Conservation (phyloP, 2,329 filamentous ascomycete species). For the Gliomastix tumulicola region DNA sequence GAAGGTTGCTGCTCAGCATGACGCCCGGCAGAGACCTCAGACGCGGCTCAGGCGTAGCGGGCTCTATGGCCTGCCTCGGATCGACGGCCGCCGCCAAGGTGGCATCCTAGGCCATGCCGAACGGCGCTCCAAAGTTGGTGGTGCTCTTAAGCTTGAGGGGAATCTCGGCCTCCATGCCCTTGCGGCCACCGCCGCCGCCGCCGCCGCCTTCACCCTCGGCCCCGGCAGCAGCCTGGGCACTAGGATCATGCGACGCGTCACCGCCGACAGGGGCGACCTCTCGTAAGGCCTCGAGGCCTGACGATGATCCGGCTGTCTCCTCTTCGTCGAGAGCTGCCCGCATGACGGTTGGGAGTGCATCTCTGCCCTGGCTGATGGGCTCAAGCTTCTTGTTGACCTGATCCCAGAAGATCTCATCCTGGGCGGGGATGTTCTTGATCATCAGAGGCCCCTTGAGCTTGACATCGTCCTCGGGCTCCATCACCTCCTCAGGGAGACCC, state of each 20-base stretch:
- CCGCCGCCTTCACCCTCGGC: constrained; percentile 14
- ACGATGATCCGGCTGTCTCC: constrained; percentile 9
- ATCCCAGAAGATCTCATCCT: constrained; percentile 47
- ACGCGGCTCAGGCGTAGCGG: too few relatives aligned
- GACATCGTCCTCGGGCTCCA: constrained; percentile 35
- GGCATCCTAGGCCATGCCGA: constrained; percentile 27
- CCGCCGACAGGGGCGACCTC: constrained; percentile 10
- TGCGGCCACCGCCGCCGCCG: constrained; percentile 8
- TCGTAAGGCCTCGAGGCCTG: too few relatives aligned
- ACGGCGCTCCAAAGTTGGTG: constrained; percentile 40
- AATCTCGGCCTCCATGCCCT: constrained; percentile 30
- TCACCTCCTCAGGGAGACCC: constrained; percentile 14
- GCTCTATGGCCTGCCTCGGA: too few relatives aligned
- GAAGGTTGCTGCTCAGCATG: too few relatives aligned
- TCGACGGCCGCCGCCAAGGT: too few relatives aligned
- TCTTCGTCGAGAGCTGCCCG: constrained; percentile 21
- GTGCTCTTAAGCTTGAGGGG: constrained; percentile 37
- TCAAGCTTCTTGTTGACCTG: constrained; percentile 44
- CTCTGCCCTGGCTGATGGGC: constrained; percentile 36
- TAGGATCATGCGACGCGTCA: constrained; percentile 13
- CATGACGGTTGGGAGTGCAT: constrained; percentile 37
- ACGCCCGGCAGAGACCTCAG: too few relatives aligned
- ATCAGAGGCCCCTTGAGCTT: constrained; percentile 45
- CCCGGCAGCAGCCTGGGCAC: constrained; percentile 1
- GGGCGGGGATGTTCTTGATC: constrained; percentile 46